Conservation (phyloP, 257 asterid genomes). For the Echium plantagineum region DNA sequence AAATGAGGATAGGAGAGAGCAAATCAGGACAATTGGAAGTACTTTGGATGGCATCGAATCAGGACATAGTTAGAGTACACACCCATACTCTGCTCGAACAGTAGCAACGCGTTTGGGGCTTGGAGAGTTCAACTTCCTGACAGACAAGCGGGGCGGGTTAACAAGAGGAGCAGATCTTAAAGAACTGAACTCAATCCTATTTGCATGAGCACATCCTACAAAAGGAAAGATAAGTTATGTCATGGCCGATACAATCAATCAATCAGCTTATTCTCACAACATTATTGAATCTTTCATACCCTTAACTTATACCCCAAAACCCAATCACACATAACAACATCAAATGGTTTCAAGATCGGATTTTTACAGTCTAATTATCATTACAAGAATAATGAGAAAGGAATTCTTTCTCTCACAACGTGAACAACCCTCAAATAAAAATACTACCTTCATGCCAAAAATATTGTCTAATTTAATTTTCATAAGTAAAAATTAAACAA, state of each 20-base stretch:
- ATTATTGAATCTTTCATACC: too few species aligned
- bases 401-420: too few species aligned
- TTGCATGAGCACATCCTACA: conserved; percentile 44
- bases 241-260: not conserved
- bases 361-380: too few species aligned
- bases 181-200: conserved; percentile 17
- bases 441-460: too few species aligned
- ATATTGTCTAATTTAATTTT: too few species aligned
- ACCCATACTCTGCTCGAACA: conserved; percentile 51
- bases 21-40: not conserved
- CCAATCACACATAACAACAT: not conserved
- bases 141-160: conserved; percentile 24
- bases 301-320: too few species aligned
- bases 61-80: conserved; percentile 9
- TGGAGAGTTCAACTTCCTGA: conserved; percentile 20
- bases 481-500: too few species aligned
- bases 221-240: too few species aligned
- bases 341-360: not conserved
- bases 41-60: not conserved
- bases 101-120: conserved; percentile 23
- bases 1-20: too few species aligned
- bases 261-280: not conserved
- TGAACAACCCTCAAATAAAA: too few species aligned
- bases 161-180: conserved; percentile 29
- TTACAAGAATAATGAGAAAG: not conserved